phyloP scores from a whole-genome alignment of 2,329 filamentous ascomycete species.

The Diplodia mutila region DNA sequence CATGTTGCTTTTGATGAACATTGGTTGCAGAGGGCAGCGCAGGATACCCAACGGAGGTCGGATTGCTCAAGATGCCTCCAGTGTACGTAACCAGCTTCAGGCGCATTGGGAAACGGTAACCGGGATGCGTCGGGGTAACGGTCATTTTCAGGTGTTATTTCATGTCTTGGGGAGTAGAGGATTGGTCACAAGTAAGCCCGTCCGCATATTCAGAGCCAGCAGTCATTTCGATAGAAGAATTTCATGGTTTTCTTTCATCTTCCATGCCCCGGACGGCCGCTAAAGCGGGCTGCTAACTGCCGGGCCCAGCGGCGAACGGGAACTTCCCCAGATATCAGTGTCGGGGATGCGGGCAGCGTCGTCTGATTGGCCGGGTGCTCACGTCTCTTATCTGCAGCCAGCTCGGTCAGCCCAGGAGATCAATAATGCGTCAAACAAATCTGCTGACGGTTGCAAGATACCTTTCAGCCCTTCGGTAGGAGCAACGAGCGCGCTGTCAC shows the following conservation, averaged over 20 bases:
- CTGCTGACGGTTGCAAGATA: neutral
- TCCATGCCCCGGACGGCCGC: neutral
- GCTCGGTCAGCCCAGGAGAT: neutral
- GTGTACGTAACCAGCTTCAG: conserved; percentile 4
- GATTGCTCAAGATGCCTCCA: neutral
- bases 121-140: neutral
- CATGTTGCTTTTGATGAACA: neutral
- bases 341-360: neutral
- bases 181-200: neutral
- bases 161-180: neutral
- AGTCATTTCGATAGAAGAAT: neutral
- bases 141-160: neutral
- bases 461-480: neutral
- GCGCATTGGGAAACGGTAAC: conserved; percentile 10
- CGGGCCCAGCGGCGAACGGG: neutral
- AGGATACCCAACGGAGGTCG: conserved; percentile 2
- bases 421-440: conserved; percentile 7
- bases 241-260: neutral
- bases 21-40: neutral
- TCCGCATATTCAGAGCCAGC: neutral
- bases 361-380: conserved; percentile 13
- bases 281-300: neutral
- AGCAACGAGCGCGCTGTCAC: neutral
- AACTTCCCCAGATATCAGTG: conserved; percentile 13
- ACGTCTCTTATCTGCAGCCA: conserved; percentile 16